Evolutionary conservation across 768 basidiomycete genomes (phyloP), one percentile per base, ranked within the genome.

Genomic region (Kockovaella imperatae): DNA sequence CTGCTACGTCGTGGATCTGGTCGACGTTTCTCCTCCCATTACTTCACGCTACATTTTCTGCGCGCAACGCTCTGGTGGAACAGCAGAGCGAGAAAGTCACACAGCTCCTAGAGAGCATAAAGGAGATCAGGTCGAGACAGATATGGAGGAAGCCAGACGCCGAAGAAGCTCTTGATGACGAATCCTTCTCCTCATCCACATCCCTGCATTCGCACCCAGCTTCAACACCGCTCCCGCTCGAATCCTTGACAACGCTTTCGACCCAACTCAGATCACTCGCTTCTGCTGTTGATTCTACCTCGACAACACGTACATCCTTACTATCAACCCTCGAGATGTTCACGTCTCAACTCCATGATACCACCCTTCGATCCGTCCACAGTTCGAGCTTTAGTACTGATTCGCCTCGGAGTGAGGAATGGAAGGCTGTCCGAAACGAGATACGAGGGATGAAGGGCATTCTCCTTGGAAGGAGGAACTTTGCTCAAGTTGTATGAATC

Each of bases 261-360:
- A 41, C 39, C 13, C 23, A 47, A 2, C 50, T 70, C 3, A 38
- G 47, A 8, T 10, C 15, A 6, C 50, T 70, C 1, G n/a, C 59
- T 6, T 21, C 54, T 1, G 45, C 57, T 1, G 43, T 68, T 18
- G 40, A 53, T 3, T 49, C 58, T 8, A 70, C 64, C 0, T 54
- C 56, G n/a, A 70, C 67, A 15, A 70, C 69, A 7, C 53, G 69
- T 2, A 63, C 57, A n/a, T 68, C 67, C n/a, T 48, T 70, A 21
- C 49, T 65, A 15, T 61, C 67, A 1, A 65, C 69, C 0, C 44
- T 68, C 3, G 53, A 61, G 28, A 50, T 57, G 0, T 70, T 63
- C 48, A 68, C 67, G 3, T 58, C 60, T 10, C 41, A 52, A 4
- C 50, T 70, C 3, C 67, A 70, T 44, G 47, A 65, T 26, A 35